These are phyloP conservation scores for Teunomyces cretensis DNA, from an alignment of 805 yeast genomes.

Conservation along the genomic window DNA sequence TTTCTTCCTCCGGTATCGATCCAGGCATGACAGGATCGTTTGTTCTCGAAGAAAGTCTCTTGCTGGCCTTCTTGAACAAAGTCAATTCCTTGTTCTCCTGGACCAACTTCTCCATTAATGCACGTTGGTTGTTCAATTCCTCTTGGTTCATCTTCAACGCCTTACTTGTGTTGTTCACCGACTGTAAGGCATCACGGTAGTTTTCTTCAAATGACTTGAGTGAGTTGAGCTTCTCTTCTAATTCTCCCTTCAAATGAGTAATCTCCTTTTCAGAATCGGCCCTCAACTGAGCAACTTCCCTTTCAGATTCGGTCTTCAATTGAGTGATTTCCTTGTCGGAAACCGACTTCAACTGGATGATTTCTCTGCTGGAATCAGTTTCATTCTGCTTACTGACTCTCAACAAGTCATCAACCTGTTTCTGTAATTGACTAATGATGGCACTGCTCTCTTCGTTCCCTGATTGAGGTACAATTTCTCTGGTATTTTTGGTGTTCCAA, in stretches of 20 bases:
- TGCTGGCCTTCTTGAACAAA: slow-evolving; percentile 46
- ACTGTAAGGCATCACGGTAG: slow-evolving; percentile 68
- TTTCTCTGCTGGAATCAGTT: slow-evolving; percentile 24
- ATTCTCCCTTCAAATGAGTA: slow-evolving; percentile 34
- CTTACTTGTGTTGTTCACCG: slow-evolving; percentile 70
- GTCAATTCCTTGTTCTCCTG: slow-evolving; percentile 71
- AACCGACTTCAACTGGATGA: slow-evolving; percentile 35
- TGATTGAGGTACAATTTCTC: slow-evolving; percentile 10
- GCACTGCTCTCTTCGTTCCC: slow-evolving; percentile 13
- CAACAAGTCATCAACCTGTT: slow-evolving; percentile 57
- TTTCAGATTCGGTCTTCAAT: slow-evolving; percentile 1
- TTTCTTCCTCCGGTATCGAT: slow-evolving; percentile 18
- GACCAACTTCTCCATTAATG: slow-evolving; percentile 51
- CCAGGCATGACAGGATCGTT: slow-evolving; percentile 23
- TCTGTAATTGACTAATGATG: slow-evolving; percentile 45
- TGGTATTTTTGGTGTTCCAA: slow-evolving; percentile 24
- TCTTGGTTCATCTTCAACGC: slow-evolving; percentile 74
- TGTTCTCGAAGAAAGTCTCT: slow-evolving; percentile 30
- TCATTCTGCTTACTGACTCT: slow-evolving; percentile 42
- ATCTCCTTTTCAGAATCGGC: slow-evolving; percentile 26
- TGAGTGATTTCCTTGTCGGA: slow-evolving; percentile 23
- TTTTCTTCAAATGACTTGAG: slow-evolving; percentile 54
- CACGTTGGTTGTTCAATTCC: slow-evolving; percentile 64
- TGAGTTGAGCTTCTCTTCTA: slow-evolving; percentile 26
- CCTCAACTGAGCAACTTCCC: neutral